Percentiles rank a stretch among this genome's conserved stretches.
Evolutionary conservation across 176 grass and related monocot species (phyloP).

Genomic region (Chloris gayana): DNA sequence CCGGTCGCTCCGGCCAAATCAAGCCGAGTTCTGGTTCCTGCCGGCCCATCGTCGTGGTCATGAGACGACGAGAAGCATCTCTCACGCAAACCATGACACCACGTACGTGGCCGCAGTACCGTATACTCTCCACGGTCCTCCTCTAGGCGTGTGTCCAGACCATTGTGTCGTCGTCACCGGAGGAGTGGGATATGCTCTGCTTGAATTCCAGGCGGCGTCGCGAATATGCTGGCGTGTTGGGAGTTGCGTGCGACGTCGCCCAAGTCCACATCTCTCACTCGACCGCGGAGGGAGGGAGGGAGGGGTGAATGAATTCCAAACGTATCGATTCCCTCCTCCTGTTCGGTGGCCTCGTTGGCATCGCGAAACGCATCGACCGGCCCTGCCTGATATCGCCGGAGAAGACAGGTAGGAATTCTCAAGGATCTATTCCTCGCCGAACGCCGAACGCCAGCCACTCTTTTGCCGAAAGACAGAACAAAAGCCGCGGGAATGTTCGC

Average conservation of each 20-base stretch:
- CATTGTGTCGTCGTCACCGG: neutral
- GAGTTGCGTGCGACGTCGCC: neutral
- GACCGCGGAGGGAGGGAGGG: neutral
- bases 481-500: neutral
- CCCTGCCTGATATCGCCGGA: neutral
- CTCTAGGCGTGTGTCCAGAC: neutral
- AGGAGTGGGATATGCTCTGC: neutral
- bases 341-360: neutral
- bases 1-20: neutral
- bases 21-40: neutral
- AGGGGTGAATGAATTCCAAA: neutral
- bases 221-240: neutral
- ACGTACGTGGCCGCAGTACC: neutral
- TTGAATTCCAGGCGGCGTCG: neutral
- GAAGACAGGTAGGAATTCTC: neutral
- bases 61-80: neutral
- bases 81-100: too few relatives aligned
- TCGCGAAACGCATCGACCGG: neutral
- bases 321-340: neutral
- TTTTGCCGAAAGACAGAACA: neutral
- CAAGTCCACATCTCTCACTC: neutral
- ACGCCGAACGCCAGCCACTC: neutral
- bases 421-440: neutral
- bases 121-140: neutral
- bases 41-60: neutral